These are phyloP conservation scores for Chlorencoelia australis DNA, from an alignment of 2,329 filamentous ascomycete genomes.

Conservation along the genomic window DNA sequence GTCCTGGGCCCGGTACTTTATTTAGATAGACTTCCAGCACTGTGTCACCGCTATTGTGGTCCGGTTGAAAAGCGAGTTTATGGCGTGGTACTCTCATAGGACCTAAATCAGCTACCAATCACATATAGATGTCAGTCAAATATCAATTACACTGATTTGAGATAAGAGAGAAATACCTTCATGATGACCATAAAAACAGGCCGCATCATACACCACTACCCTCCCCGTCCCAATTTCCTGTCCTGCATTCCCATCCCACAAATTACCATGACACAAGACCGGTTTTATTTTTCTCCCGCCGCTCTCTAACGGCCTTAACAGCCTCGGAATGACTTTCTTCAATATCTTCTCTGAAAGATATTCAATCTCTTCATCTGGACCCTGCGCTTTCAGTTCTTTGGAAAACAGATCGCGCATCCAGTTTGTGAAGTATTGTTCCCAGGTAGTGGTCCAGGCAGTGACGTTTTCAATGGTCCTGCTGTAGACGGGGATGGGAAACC, in stretches of 20 bases:
- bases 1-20: no score
- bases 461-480: constrained; percentile 27
- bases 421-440: constrained; percentile 29
- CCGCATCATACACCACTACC: no score
- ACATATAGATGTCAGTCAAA: no score
- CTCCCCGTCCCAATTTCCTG: no score
- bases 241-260: constrained; percentile 20
- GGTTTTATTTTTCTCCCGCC: constrained; percentile 11
- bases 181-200: constrained; percentile 25
- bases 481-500: no score
- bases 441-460: constrained; percentile 27
- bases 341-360: constrained; percentile 14
- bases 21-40: no score
- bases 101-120: no score
- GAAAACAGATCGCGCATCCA: constrained; percentile 21
- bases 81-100: no score
- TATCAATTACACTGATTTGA: no score
- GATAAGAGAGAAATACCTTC: no score
- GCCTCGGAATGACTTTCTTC: constrained; percentile 13
- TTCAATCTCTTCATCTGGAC: constrained; percentile 24
- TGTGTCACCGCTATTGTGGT: no score
- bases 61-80: no score
- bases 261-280: constrained; percentile 15
- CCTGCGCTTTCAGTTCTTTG: constrained; percentile 16
- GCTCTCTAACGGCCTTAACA: constrained; percentile 12